Conservation (phyloP, 2,329 filamentous ascomycete species). For the Venturia carpophila region DNA sequence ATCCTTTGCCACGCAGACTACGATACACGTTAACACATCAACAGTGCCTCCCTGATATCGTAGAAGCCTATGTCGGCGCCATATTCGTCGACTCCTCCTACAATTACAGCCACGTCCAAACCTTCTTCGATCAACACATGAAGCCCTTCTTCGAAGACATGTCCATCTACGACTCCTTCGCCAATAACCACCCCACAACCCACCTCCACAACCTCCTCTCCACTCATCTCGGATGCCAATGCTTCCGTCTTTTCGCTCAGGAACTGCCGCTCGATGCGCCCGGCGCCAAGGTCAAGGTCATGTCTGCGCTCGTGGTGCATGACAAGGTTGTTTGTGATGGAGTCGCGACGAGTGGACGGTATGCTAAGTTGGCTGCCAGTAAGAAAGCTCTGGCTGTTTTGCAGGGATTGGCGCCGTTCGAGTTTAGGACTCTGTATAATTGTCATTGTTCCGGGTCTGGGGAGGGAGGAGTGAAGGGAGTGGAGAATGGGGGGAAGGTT, state of each 20-base stretch:
- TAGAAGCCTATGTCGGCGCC: constrained; percentile 84
- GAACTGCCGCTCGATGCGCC: constrained; percentile 44
- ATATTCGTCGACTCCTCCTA: constrained; percentile 86
- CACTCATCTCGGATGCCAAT: constrained; percentile 56
- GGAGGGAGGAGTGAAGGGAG: background rate
- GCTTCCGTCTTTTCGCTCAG: constrained; percentile 49
- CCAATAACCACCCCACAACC: constrained; percentile 75
- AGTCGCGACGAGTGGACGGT: constrained; percentile 55
- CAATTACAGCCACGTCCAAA: constrained; percentile 62
- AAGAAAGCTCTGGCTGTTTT: constrained; percentile 48
- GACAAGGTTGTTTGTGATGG: constrained; percentile 56
- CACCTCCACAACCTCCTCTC: constrained; percentile 58
- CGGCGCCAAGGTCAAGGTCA: constrained; percentile 40
- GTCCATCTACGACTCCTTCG: constrained; percentile 77
- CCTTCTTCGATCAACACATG: constrained; percentile 70
- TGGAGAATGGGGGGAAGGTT: background rate
- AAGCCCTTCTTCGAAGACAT: constrained; percentile 78
- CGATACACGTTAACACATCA: constrained; percentile 17
- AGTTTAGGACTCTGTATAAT: constrained; percentile 52
- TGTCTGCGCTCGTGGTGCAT: constrained; percentile 72
- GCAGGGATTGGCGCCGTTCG: constrained; percentile 43
- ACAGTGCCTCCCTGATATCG: constrained; percentile 66
- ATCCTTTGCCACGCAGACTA: too few species aligned
- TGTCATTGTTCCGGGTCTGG: constrained; percentile 51
- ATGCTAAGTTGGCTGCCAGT: constrained; percentile 64